Conservation (phyloP, 306 rosid species). For the Lotus japonicus region DNA sequence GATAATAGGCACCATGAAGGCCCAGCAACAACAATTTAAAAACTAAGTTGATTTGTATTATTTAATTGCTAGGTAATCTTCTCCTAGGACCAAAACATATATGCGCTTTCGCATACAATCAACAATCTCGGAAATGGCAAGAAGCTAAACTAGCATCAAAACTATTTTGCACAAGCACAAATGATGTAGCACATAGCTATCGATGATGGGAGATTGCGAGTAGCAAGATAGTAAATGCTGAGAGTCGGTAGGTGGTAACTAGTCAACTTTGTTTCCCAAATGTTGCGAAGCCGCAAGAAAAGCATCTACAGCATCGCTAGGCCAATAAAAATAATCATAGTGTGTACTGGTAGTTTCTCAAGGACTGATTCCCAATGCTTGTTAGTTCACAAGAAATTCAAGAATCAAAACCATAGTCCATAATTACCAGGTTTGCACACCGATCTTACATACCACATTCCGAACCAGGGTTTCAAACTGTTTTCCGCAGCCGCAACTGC, state of each 20-base stretch:
- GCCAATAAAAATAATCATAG: background rate
- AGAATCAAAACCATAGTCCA: too few species aligned
- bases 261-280: background rate
- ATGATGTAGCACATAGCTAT: background rate
- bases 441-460: background rate
- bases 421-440: background rate
- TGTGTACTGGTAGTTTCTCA: background rate
- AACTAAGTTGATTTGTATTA: background rate
- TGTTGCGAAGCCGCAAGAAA: background rate
- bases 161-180: background rate
- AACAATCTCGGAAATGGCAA: background rate
- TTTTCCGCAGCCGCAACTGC: too few species aligned
- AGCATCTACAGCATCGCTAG: slow-evolving; percentile 4
- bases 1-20: background rate
- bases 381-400: background rate
- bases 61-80: background rate
- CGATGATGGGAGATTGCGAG: background rate
- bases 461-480: background rate
- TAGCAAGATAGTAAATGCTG: background rate
- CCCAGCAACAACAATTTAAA: background rate
- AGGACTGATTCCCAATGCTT: background rate
- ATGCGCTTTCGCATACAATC: background rate
- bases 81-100: background rate
- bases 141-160: background rate
- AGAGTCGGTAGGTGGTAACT: background rate